Evolutionary conservation across 1,284 basidiomycete species (phyloP).

Genomic region (Coniferiporia weirii): DNA sequence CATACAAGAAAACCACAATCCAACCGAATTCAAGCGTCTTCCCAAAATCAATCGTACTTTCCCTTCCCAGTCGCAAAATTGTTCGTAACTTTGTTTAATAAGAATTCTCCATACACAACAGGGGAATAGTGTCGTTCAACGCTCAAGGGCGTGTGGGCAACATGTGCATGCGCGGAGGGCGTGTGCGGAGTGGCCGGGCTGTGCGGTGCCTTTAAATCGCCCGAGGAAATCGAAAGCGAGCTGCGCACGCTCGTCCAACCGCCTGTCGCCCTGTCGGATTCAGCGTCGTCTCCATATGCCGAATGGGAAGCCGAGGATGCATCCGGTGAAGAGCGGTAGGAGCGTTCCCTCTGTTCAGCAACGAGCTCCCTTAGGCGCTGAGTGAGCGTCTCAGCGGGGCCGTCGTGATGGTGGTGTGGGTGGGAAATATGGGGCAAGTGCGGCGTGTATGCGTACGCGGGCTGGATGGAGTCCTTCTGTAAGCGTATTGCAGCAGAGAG

Average conservation of each 20-base stretch:
- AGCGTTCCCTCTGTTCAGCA: conserved; percentile 2
- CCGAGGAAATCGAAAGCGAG: neutral
- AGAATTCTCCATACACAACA: conserved; percentile 70
- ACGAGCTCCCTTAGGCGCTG: conserved; percentile 17
- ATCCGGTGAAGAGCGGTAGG: conserved; percentile 7
- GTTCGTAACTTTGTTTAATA: conserved; percentile 61
- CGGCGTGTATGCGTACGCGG: conserved; percentile 16
- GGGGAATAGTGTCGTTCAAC: conserved; percentile 35
- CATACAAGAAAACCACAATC: too few relatives aligned
- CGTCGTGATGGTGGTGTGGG: conserved; percentile 13
- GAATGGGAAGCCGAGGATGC: conserved; percentile 1
- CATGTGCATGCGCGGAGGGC: conserved; percentile 7
- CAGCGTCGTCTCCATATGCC: neutral
- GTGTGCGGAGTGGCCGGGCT: conserved; percentile 2
- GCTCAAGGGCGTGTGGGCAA: conserved; percentile 12
- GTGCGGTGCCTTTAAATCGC: neutral
- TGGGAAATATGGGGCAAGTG: conserved; percentile 8
- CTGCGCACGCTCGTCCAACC: conserved; percentile 7
- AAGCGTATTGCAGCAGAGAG: conserved; percentile 49
- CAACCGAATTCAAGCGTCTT: too few relatives aligned
- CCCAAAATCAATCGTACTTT: conserved; percentile 5
- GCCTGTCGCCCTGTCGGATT: conserved; percentile 7
- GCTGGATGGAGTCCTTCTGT: conserved; percentile 28
- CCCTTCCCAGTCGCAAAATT: conserved; percentile 50
- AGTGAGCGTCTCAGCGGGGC: conserved; percentile 12